These are phyloP conservation scores for Candida xyloterini DNA, from an alignment of 805 yeast species.

Conservation along the genomic window DNA sequence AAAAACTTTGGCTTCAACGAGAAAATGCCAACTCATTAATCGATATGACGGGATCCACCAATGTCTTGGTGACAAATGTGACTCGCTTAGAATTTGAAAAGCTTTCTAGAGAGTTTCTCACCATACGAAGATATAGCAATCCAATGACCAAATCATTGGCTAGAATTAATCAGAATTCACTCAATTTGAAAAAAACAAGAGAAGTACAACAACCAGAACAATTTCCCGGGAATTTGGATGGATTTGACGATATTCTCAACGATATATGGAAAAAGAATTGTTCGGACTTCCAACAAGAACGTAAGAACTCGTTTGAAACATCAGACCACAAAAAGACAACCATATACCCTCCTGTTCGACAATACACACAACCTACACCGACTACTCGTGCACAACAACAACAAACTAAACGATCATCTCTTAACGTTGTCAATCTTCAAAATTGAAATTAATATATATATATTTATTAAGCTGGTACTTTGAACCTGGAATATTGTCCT, in stretches of 20 bases:
- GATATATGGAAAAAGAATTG: slow-evolving; percentile 21
- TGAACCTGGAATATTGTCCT: slow-evolving; percentile 57
- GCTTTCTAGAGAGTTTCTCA: slow-evolving; percentile 68
- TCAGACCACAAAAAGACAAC: slow-evolving; percentile 10
- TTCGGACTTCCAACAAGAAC: slow-evolving; percentile 12
- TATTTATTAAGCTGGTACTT: slow-evolving; percentile 38
- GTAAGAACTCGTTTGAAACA: slow-evolving; percentile 1
- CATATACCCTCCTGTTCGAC: slow-evolving; percentile 10
- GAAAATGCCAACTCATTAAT: slow-evolving; percentile 57
- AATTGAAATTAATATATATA: slow-evolving; percentile 4
- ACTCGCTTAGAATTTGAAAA: slow-evolving; percentile 76
- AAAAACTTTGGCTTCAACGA: slow-evolving; percentile 78
- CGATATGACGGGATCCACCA: slow-evolving; percentile 43
- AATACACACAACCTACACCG: slow-evolving; percentile 20
- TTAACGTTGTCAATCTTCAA: slow-evolving; percentile 24
- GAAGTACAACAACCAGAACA: slow-evolving; percentile 1
- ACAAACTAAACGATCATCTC: slow-evolving; percentile 15
- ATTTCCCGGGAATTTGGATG: slow-evolving; percentile 13
- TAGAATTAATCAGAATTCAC: slow-evolving; percentile 37
- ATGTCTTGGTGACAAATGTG: slow-evolving; percentile 34
- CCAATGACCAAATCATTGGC: slow-evolving; percentile 65
- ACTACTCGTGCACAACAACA: slow-evolving; percentile 34
- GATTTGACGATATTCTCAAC: slow-evolving; percentile 12
- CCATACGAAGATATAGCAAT: slow-evolving; percentile 63
- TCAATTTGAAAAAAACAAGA: slow-evolving; percentile 12